Percentiles rank a stretch among this genome's conserved stretches.
These are phyloP conservation scores for Flueggea neowawraea DNA, from an alignment of 441 rosid species.

Conservation along the genomic window DNA sequence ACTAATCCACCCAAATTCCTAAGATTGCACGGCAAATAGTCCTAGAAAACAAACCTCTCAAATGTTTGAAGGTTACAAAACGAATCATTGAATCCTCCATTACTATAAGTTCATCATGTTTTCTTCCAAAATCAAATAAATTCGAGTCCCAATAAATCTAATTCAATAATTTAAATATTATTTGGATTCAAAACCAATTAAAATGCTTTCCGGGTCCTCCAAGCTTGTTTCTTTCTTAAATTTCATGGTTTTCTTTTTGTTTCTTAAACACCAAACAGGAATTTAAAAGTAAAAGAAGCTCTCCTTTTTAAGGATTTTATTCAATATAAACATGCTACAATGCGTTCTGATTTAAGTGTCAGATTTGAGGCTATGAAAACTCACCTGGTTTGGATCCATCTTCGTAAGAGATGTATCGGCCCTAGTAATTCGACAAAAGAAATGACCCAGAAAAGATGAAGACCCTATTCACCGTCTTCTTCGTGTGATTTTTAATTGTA, in stretches of 20 bases:
- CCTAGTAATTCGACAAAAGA: background rate
- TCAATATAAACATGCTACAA: background rate
- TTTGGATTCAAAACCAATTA: background rate
- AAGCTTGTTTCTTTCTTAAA: too few species aligned
- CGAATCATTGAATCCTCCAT: background rate
- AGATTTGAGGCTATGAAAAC: background rate
- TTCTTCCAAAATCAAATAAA: background rate
- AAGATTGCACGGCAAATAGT: background rate
- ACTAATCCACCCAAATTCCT: background rate
- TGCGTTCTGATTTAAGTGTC: background rate
- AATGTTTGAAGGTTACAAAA: too few species aligned
- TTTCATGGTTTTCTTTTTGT: too few species aligned
- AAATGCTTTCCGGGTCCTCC: too few species aligned
- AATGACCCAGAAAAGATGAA: background rate
- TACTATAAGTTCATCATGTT: background rate
- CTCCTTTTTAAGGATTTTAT: too few species aligned
- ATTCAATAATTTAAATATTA: background rate
- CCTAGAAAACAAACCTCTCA: too few species aligned
- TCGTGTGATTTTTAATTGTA: background rate
- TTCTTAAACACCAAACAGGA: too few species aligned
- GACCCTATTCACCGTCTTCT: too few species aligned
- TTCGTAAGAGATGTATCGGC: background rate
- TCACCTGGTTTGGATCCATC: constrained; percentile 47
- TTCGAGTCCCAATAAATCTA: background rate
- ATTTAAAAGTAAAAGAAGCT: too few species aligned